phyloP scores from a whole-genome alignment of 495 filamentous ascomycete species.

The Penicillium bovifimosum region DNA sequence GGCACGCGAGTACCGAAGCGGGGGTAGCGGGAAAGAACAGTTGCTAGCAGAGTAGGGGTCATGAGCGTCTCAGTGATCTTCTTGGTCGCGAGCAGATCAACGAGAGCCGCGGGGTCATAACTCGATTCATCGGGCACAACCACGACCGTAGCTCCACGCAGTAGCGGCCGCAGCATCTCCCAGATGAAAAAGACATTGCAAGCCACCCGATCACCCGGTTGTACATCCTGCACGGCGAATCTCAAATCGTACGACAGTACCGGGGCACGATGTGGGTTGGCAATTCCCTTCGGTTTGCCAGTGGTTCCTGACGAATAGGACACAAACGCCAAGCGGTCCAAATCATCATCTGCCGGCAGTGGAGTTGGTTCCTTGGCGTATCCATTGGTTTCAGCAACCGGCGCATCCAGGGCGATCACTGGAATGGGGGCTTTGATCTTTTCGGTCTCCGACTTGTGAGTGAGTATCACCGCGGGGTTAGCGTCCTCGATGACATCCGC shows the following conservation, averaged over 20 bases:
- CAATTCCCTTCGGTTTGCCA: constrained; percentile 64
- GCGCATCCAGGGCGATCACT: constrained; percentile 51
- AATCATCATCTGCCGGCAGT: constrained; percentile 51
- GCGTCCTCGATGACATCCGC: constrained; percentile 64
- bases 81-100: constrained; percentile 54
- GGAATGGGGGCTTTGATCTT: constrained; percentile 53
- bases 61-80: constrained; percentile 64
- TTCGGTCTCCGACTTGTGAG: constrained; percentile 46
- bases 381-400: constrained; percentile 32
- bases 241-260: constrained; percentile 61
- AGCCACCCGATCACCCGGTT: constrained; percentile 60
- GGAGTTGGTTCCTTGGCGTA: constrained; percentile 32
- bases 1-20: constrained; percentile 52
- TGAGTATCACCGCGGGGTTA: constrained; percentile 56
- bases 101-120: constrained; percentile 61
- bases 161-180: constrained; percentile 65
- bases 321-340: constrained; percentile 61
- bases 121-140: constrained; percentile 61
- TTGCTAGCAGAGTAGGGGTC: constrained; percentile 65
- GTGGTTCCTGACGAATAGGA: constrained; percentile 64
- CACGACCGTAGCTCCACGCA: constrained; percentile 63
- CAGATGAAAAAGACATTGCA: constrained; percentile 74
- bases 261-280: constrained; percentile 59
- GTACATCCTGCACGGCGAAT: constrained; percentile 55
- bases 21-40: constrained; percentile 55